These are phyloP conservation scores for Macrolepiota albuminosa DNA, from an alignment of 768 basidiomycete species.

Conservation along the genomic window DNA sequence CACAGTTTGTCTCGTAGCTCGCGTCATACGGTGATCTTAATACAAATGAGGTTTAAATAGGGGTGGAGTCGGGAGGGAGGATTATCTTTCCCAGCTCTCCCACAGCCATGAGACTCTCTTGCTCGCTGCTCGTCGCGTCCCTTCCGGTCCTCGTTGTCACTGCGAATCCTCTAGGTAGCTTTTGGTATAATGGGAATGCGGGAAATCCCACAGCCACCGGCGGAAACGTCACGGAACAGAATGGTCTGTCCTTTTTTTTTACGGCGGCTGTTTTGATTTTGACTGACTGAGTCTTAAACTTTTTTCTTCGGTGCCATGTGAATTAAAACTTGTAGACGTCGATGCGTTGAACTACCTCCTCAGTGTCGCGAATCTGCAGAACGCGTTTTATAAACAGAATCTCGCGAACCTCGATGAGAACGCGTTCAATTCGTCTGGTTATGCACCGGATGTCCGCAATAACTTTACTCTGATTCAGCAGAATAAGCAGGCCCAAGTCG, in stretches of 20 bases:
- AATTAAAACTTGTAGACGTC: conserved; percentile 2
- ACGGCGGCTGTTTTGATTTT: not conserved
- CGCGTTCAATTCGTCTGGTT: conserved; percentile 12
- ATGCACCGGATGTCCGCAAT: conserved; percentile 6
- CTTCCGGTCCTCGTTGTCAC: not conserved
- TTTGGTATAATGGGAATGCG: not conserved
- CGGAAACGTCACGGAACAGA: conserved; percentile 4
- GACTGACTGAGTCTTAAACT: too few relatives aligned
- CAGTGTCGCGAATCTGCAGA: conserved; percentile 12
- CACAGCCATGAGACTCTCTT: conserved; percentile 9
- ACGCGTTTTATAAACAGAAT: conserved; percentile 15
- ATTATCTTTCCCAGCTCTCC: not conserved
- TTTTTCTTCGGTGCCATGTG: not conserved
- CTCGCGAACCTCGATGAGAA: conserved; percentile 11
- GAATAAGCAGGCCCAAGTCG: conserved; percentile 13
- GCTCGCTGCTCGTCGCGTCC: not conserved
- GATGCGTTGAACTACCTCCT: conserved; percentile 11
- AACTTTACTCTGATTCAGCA: conserved; percentile 11
- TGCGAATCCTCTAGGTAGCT: not conserved
- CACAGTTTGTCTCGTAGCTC: conserved; percentile 9
- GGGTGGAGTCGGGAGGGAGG: not conserved
- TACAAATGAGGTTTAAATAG: conserved; percentile 12
- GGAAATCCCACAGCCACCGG: not conserved
- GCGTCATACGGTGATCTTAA: conserved; percentile 7
- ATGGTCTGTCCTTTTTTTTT: conserved; percentile 6